phyloP scores from a whole-genome alignment of 1,284 basidiomycete genomes.

The Ganoderma lucidum region DNA sequence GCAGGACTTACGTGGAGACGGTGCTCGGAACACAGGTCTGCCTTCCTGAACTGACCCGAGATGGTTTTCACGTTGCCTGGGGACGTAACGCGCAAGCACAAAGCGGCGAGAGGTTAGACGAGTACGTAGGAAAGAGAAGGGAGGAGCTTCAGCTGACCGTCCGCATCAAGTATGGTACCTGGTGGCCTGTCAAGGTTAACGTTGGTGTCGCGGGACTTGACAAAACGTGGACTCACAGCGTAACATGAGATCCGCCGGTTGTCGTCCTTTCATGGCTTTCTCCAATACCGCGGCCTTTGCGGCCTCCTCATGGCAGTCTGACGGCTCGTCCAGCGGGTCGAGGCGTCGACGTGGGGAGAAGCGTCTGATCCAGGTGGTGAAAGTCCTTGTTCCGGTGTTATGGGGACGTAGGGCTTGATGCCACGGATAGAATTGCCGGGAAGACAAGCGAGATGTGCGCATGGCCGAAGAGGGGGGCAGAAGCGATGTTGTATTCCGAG shows the following conservation, averaged over 20 bases:
- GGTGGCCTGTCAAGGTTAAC: conserved; percentile 31
- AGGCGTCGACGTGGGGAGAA: conserved; percentile 12
- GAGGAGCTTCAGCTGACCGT: conserved; percentile 55
- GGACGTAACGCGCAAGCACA: conserved; percentile 37
- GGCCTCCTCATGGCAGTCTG: conserved; percentile 70
- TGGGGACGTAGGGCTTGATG: background rate
- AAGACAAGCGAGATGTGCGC: conserved; percentile 40
- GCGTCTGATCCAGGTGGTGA: conserved; percentile 31
- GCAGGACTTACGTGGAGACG: conserved; percentile 75
- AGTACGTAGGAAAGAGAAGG: conserved; percentile 6
- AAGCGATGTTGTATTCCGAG: conserved; percentile 15
- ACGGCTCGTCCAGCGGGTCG: conserved; percentile 38
- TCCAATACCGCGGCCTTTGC: conserved; percentile 77
- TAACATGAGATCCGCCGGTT: conserved; percentile 83
- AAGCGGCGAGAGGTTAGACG: background rate
- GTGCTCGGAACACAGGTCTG: conserved; percentile 89
- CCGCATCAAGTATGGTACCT: conserved; percentile 89
- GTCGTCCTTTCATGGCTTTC: conserved; percentile 82
- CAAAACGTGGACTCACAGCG: conserved; percentile 66
- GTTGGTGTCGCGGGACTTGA: conserved; percentile 19
- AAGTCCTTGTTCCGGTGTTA: conserved; percentile 8
- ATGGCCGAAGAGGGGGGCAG: background rate
- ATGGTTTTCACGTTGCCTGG: conserved; percentile 88
- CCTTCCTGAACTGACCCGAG: conserved; percentile 90
- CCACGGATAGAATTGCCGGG: conserved; percentile 4